These are phyloP conservation scores for Leptographium lundbergii DNA, from an alignment of 2,329 filamentous ascomycete genomes.

Conservation along the genomic window DNA sequence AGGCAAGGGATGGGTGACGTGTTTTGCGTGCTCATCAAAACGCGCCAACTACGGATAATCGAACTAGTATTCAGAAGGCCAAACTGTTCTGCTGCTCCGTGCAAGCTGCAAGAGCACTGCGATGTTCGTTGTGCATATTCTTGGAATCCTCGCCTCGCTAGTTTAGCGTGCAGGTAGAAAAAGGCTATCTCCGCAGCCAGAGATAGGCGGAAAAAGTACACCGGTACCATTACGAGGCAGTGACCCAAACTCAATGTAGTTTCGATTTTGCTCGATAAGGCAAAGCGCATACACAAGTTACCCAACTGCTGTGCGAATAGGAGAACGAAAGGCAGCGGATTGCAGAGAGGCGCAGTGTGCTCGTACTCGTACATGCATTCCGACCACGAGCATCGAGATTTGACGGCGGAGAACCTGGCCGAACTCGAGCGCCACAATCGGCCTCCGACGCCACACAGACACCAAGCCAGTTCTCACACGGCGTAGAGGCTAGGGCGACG, in stretches of 20 bases:
- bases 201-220: background rate
- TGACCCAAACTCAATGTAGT: background rate
- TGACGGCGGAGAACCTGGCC: background rate
- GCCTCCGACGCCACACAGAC: background rate
- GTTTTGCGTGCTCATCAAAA: background rate
- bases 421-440: background rate
- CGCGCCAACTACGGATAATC: background rate
- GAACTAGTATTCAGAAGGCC: background rate
- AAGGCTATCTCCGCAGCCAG: background rate
- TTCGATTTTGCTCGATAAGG: background rate
- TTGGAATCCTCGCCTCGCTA: background rate
- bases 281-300: background rate
- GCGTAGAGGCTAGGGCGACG: background rate
- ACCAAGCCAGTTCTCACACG: background rate
- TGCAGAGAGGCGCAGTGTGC: background rate
- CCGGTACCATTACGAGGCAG: background rate
- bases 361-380: background rate
- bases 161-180: conserved; percentile 2
- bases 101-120: background rate
- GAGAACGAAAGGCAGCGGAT: background rate
- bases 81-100: background rate
- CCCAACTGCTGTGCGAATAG: background rate
- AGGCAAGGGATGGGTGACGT: background rate
- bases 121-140: background rate
- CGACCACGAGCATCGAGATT: too few species aligned